phyloP scores from a whole-genome alignment of 768 basidiomycete species.

The Hericium coralloides region DNA sequence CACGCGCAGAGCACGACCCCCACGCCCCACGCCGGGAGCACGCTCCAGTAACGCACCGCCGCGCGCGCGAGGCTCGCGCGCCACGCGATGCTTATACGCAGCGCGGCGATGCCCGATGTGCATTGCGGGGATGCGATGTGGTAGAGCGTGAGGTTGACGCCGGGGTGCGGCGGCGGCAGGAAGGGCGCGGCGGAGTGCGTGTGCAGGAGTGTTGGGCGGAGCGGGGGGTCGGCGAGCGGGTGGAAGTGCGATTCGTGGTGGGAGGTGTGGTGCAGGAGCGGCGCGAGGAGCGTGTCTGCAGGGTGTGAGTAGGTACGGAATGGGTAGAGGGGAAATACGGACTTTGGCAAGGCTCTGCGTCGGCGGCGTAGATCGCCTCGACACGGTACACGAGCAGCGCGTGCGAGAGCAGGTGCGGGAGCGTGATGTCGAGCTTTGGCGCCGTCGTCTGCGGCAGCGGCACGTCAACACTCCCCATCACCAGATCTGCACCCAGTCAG shows the following conservation, averaged over 20 bases:
- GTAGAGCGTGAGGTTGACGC: constrained; percentile 51
- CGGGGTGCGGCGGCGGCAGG: constrained; percentile 20
- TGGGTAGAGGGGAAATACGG: neutral
- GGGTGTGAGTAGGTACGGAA: neutral
- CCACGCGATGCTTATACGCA: constrained; percentile 63
- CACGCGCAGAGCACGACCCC: constrained; percentile 57
- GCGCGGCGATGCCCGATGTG: constrained; percentile 16
- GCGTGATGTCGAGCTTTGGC: constrained; percentile 29
- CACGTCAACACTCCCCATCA: neutral
- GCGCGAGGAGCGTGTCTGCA: constrained; percentile 42
- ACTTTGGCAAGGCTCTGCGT: constrained; percentile 22
- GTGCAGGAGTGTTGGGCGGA: constrained; percentile 47
- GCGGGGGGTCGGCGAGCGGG: constrained; percentile 23
- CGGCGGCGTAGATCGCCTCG: constrained; percentile 22
- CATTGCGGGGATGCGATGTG: constrained; percentile 27
- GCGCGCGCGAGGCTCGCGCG: constrained; percentile 60
- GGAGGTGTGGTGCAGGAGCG: constrained; percentile 59
- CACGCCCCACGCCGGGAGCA: constrained; percentile 62
- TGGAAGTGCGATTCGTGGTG: constrained; percentile 67
- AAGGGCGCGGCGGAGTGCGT: constrained; percentile 65
- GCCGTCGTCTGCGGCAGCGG: constrained; percentile 31
- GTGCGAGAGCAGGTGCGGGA: constrained; percentile 51
- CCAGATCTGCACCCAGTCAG: no score
- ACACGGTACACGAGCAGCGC: constrained; percentile 60
- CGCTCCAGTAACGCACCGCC: constrained; percentile 67